These are phyloP conservation scores for Boletus sp. DNA, from an alignment of 768 basidiomycete genomes.

Conservation along the genomic window DNA sequence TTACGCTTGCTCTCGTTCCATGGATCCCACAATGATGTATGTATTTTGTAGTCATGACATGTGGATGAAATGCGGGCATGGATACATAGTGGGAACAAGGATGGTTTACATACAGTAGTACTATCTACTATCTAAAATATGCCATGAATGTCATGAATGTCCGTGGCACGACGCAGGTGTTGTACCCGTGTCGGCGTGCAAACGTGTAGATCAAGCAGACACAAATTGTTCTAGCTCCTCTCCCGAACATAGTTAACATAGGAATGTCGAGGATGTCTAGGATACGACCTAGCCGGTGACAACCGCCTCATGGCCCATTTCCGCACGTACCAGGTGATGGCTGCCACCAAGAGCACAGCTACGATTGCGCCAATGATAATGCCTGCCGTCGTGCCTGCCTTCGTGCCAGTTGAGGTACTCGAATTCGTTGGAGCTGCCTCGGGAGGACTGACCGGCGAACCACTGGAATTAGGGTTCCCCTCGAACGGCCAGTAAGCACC, in stretches of 20 bases:
- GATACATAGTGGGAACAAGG: not conserved
- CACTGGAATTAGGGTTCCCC: conserved; percentile 39
- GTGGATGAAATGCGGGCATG: not conserved
- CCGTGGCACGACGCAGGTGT: not conserved
- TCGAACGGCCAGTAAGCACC: conserved; percentile 76
- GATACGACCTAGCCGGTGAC: conserved; percentile 18
- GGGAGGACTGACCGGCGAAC: conserved; percentile 19
- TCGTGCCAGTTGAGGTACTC: conserved; percentile 24
- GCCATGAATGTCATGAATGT: not conserved
- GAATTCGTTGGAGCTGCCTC: conserved; percentile 9
- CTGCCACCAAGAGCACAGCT: conserved; percentile 41
- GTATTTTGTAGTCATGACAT: not conserved
- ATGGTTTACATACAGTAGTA: not conserved
- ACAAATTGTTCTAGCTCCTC: not conserved
- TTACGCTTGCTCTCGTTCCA: not conserved
- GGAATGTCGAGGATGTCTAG: conserved; percentile 19
- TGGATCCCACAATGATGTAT: not conserved
- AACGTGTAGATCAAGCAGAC: not conserved
- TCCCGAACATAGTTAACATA: conserved; percentile 17
- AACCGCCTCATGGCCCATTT: conserved; percentile 42
- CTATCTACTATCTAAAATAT: not conserved
- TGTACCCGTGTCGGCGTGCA: not conserved
- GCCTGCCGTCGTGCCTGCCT: conserved; percentile 39
- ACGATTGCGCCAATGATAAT: conserved; percentile 51
- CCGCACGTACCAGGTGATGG: conserved; percentile 46